Evolutionary conservation across 2,329 filamentous ascomycete species (phyloP), one percentile per base, ranked within the genome.

Genomic region (Chaetoscypha palmicola): DNA sequence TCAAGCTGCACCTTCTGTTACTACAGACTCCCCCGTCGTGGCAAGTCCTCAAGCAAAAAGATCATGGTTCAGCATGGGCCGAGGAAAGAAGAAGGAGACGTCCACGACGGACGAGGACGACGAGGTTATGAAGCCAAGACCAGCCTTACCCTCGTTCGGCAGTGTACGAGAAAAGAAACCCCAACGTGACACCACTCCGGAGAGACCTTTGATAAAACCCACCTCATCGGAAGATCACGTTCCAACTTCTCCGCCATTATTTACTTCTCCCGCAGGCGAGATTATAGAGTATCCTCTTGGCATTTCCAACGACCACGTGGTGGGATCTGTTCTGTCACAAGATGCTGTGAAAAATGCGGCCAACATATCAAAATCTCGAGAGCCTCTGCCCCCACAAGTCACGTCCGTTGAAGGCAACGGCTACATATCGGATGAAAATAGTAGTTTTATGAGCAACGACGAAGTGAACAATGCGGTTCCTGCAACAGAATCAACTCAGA

Each of bases 141-240:
- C 85, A 5, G 79, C 79, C 1, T 65, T 90, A 28, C 85, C 85
- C 1, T 81, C 74, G 1, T 90, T 90, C 61, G 84, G 84, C 14
- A 89, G 85, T 56, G 71, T 90, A 17, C 73, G 82, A 17, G 77
- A 81, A 21, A 79, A 76, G 62, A 79, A 78, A 61, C 76, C 75
- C 5, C 35, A 33, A 24, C 71, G 66, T 30, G 72, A 77, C 38
- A 54, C 73, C 30, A 41, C 30, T 8, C 66, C 71, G 16, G 82
- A 81, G 54, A 69, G 78, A 2, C 70, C 74, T 0, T 65, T 81
- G 36, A 76, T 81, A 28, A 70, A 76, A 21, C 77, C 78, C 5
- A 51, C 64, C 4, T 71, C 73, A 24, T 55, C 61, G 21, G 47
- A 57, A 2, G 53, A 64, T 39, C 57, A 36, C 62, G 24, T 55